A percentile compares a stretch with the other conserved stretches of the same genome.
Evolutionary conservation across 2,329 filamentous ascomycete genomes (phyloP).

Genomic region (Alternaria conjuncta): DNA sequence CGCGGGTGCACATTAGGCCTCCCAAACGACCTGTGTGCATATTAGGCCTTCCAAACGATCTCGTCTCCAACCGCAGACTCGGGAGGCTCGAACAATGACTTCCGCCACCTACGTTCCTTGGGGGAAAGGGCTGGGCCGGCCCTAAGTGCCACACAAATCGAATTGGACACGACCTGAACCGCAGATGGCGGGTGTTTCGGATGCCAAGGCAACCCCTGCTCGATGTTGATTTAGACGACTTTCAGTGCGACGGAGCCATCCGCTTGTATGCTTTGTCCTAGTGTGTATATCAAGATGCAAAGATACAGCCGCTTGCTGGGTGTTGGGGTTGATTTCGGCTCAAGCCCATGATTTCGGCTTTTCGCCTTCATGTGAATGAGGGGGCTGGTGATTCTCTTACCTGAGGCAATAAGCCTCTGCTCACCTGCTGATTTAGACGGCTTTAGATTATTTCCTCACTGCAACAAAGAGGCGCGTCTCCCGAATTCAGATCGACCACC

Average conservation of each 20-base stretch:
- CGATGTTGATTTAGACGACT: not conserved
- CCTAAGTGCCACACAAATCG: not conserved
- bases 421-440: slow-evolving; percentile 23
- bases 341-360: not conserved
- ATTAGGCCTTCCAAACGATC: not conserved
- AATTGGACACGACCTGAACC: not conserved
- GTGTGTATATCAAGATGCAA: not conserved
- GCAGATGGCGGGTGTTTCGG: not conserved
- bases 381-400: slow-evolving; percentile 14
- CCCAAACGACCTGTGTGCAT: not conserved
- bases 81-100: not conserved
- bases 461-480: slow-evolving; percentile 18
- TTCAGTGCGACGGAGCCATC: not conserved
- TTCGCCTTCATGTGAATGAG: slow-evolving; percentile 28
- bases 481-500: slow-evolving; percentile 23
- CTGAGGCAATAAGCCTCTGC: slow-evolving; percentile 19
- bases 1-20: not conserved
- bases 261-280: not conserved
- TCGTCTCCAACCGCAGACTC: not conserved
- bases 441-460: slow-evolving; percentile 12
- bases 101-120: not conserved
- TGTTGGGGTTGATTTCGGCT: not conserved
- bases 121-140: not conserved
- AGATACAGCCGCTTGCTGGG: not conserved
- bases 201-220: not conserved